These are phyloP conservation scores for Macrolepiota dolichaula DNA, from an alignment of 768 basidiomycete species.

Conservation along the genomic window DNA sequence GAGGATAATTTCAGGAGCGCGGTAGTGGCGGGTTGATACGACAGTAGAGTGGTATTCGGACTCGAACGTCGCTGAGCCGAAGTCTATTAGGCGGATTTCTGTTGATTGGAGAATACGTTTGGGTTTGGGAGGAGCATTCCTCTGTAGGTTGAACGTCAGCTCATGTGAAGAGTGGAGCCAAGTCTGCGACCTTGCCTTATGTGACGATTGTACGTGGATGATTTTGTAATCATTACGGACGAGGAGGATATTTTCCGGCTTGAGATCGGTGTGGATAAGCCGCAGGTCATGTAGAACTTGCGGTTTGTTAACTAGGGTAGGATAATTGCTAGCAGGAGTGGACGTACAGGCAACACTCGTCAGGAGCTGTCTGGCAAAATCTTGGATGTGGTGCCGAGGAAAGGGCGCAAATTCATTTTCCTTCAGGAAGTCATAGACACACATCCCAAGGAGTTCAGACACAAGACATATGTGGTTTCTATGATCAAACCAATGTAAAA, in stretches of 20 bases:
- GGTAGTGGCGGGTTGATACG: slow-evolving; percentile 96
- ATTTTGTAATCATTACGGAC: slow-evolving; percentile 78
- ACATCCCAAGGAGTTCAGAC: slow-evolving; percentile 93
- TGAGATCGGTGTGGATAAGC: slow-evolving; percentile 96
- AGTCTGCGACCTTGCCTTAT: slow-evolving; percentile 48
- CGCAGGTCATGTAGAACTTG: slow-evolving; percentile 88
- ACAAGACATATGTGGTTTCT: slow-evolving; percentile 97
- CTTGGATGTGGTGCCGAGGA: slow-evolving; percentile 93
- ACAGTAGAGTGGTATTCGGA: slow-evolving; percentile 98
- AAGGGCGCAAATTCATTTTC: slow-evolving; percentile 97
- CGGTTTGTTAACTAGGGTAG: slow-evolving; percentile 17
- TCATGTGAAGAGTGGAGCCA: slow-evolving; percentile 8
- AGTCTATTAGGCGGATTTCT: slow-evolving; percentile 95
- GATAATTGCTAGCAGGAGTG: slow-evolving; percentile 6
- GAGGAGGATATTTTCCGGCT: slow-evolving; percentile 97
- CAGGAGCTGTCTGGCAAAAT: slow-evolving; percentile 88
- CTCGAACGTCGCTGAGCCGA: slow-evolving; percentile 97
- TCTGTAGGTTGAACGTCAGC: slow-evolving; percentile 36
- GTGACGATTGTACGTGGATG: slow-evolving; percentile 54
- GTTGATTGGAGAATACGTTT: slow-evolving; percentile 84
- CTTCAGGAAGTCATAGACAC: slow-evolving; percentile 98
- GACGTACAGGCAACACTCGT: slow-evolving; percentile 91
- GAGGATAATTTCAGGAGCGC: slow-evolving; percentile 98
- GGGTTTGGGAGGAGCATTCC: slow-evolving; percentile 59
- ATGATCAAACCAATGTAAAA: slow-evolving; percentile 93